phyloP scores from a whole-genome alignment of 1,284 basidiomycete species.

The Grifola frondosa region DNA sequence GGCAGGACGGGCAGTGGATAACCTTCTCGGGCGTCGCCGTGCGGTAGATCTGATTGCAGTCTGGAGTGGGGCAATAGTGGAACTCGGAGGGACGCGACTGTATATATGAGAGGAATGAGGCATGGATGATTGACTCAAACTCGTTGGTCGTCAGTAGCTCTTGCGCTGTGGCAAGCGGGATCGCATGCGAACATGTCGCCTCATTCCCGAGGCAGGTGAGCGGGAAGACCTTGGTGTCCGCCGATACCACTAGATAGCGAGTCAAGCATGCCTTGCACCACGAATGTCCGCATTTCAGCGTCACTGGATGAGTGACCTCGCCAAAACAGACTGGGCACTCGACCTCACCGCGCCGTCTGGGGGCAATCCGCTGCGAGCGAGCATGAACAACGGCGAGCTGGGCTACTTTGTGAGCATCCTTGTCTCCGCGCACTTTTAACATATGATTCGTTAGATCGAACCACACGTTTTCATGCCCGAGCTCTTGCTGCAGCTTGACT shows the following conservation, averaged over 20 bases:
- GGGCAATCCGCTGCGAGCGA: slow-evolving; percentile 31
- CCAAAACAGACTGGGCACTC: slow-evolving; percentile 63
- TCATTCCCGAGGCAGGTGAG: slow-evolving; percentile 63
- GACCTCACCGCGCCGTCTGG: slow-evolving; percentile 17
- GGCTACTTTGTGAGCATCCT: slow-evolving; percentile 37
- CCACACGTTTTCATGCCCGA: slow-evolving; percentile 43
- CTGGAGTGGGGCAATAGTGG: slow-evolving; percentile 71
- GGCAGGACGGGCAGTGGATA: slow-evolving; percentile 70
- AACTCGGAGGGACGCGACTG: slow-evolving; percentile 58
- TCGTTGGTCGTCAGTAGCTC: slow-evolving; percentile 48
- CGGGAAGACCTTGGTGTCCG: slow-evolving; percentile 63
- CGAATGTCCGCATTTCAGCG: slow-evolving; percentile 58
- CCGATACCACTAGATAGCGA: slow-evolving; percentile 54
- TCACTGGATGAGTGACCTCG: slow-evolving; percentile 47
- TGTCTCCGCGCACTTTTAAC: slow-evolving; percentile 38
- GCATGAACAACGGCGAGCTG: slow-evolving; percentile 39
- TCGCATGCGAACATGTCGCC: slow-evolving; percentile 49
- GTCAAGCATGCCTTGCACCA: slow-evolving; percentile 64
- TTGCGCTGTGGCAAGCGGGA: slow-evolving; percentile 52
- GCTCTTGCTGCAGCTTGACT: slow-evolving; percentile 34
- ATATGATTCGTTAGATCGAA: slow-evolving; percentile 29
- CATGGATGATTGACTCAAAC: slow-evolving; percentile 52
- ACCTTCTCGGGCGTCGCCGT: slow-evolving; percentile 45
- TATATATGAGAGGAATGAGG: slow-evolving; percentile 57
- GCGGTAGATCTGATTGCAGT: slow-evolving; percentile 71